These are phyloP conservation scores for Carex scoparia DNA, from an alignment of 176 grass and related monocot genomes.

Conservation along the genomic window DNA sequence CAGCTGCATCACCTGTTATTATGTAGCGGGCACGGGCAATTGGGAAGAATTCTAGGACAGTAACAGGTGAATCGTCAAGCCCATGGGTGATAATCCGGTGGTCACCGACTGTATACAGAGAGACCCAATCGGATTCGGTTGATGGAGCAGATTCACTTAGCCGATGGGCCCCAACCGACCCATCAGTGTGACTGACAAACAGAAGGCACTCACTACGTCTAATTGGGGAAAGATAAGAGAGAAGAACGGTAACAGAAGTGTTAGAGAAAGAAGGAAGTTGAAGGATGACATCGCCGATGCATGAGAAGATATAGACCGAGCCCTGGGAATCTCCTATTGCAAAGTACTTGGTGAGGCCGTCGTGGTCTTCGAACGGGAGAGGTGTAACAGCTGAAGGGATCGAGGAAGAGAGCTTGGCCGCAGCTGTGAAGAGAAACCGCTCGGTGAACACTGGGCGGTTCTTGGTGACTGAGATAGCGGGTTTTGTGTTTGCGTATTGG, in stretches of 20 bases:
- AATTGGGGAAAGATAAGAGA: constrained; percentile 54
- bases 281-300: constrained; percentile 63
- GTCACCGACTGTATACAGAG: constrained; percentile 40
- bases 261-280: constrained; percentile 42
- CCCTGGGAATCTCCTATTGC: constrained; percentile 68
- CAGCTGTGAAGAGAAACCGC: constrained; percentile 62
- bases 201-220: constrained; percentile 61
- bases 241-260: constrained; percentile 51
- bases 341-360: constrained; percentile 81
- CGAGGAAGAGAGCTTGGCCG: constrained; percentile 51
- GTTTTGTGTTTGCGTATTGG: constrained; percentile 34
- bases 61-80: constrained; percentile 54
- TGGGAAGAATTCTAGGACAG: constrained; percentile 73
- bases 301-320: constrained; percentile 71
- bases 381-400: constrained; percentile 28
- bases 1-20: constrained; percentile 56
- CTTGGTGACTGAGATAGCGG: constrained; percentile 49
- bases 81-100: constrained; percentile 48
- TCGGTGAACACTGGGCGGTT: constrained; percentile 58
- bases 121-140: constrained; percentile 70
- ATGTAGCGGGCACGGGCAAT: constrained; percentile 60
- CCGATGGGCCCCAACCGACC: constrained; percentile 62
- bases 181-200: constrained; percentile 63
- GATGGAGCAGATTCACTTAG: constrained; percentile 48
- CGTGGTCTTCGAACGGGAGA: constrained; percentile 66